These are phyloP conservation scores for Xylariomycetidae sp. DNA, from an alignment of 2,329 filamentous ascomycete species.

Conservation along the genomic window DNA sequence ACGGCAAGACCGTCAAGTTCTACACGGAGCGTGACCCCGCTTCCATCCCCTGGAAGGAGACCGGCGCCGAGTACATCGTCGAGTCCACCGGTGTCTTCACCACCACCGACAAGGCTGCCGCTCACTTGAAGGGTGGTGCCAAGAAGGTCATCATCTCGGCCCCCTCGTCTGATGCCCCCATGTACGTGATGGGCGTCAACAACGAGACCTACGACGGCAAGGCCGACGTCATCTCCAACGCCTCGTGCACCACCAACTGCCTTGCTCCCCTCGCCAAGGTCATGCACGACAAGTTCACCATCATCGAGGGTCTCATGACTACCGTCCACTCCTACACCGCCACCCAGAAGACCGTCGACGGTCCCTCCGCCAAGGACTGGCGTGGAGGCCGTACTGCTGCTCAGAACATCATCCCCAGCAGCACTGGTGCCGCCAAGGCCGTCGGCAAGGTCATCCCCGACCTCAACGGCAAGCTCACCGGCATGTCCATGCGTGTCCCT, in stretches of 20 bases:
- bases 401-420: slow-evolving; percentile 99
- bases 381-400: slow-evolving; percentile 97
- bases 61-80: slow-evolving; percentile 87
- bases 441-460: slow-evolving; percentile 99
- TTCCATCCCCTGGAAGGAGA: slow-evolving; percentile 82
- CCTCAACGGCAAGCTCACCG: slow-evolving; percentile 98
- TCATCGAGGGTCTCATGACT: slow-evolving; percentile 99
- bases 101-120: slow-evolving; percentile 90
- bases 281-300: slow-evolving; percentile 95
- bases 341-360: slow-evolving; percentile 99
- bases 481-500: slow-evolving; percentile 99
- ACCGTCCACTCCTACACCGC: slow-evolving; percentile 99
- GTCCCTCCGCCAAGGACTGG: slow-evolving; percentile 98
- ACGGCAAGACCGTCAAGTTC: slow-evolving; percentile 94
- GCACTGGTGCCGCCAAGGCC: slow-evolving; percentile 98
- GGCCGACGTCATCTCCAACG: slow-evolving; percentile 94
- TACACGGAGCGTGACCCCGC: slow-evolving; percentile 88
- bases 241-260: slow-evolving; percentile 99
- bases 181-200: slow-evolving; percentile 99
- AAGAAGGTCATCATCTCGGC: slow-evolving; percentile 97
- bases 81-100: slow-evolving; percentile 99
- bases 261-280: slow-evolving; percentile 98
- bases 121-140: slow-evolving; percentile 91
- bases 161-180: slow-evolving; percentile 90
- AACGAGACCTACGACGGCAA: slow-evolving; percentile 86